These are phyloP conservation scores for Flueggea neowawraea DNA, from an alignment of 441 rosid species.

Conservation along the genomic window DNA sequence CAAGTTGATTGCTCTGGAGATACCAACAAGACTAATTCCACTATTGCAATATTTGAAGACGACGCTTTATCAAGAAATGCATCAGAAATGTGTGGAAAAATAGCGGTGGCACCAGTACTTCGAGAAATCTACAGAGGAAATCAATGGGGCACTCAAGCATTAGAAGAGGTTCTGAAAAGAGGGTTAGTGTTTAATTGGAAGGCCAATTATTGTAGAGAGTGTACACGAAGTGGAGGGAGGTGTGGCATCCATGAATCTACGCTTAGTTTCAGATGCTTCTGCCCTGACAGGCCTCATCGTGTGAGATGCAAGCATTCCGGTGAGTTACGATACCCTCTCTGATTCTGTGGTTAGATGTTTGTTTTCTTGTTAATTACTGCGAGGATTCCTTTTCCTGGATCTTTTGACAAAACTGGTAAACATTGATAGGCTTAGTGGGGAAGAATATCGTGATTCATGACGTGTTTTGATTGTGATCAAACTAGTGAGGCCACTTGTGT, in stretches of 20 bases:
- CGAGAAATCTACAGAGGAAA: background rate
- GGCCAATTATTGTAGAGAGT: conserved; percentile 36
- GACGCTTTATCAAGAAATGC: conserved; percentile 20
- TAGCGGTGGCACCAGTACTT: conserved; percentile 26
- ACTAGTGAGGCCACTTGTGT: too few species aligned
- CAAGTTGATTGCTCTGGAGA: background rate
- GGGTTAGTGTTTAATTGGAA: conserved; percentile 47
- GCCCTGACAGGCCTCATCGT: conserved; percentile 55
- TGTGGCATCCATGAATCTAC: conserved; percentile 35
- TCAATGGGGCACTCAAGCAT: background rate
- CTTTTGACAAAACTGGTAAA: too few species aligned
- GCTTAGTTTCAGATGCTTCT: conserved; percentile 38
- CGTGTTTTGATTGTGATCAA: too few species aligned
- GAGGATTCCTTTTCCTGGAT: too few species aligned
- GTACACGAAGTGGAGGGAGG: conserved; percentile 39
- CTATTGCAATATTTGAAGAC: conserved; percentile 18
- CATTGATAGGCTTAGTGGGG: too few species aligned
- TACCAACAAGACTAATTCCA: background rate
- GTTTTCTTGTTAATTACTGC: too few species aligned
- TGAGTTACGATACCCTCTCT: background rate
- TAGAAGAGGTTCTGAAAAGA: conserved; percentile 3
- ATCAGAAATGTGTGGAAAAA: conserved; percentile 10
- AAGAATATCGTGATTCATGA: too few species aligned
- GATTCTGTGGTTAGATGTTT: too few species aligned
- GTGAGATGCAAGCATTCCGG: conserved; percentile 12